Percentiles rank a stretch among this genome's conserved stretches.
These are phyloP conservation scores for Fragaria nilgerrensis DNA, from an alignment of 306 rosid species.

Conservation along the genomic window DNA sequence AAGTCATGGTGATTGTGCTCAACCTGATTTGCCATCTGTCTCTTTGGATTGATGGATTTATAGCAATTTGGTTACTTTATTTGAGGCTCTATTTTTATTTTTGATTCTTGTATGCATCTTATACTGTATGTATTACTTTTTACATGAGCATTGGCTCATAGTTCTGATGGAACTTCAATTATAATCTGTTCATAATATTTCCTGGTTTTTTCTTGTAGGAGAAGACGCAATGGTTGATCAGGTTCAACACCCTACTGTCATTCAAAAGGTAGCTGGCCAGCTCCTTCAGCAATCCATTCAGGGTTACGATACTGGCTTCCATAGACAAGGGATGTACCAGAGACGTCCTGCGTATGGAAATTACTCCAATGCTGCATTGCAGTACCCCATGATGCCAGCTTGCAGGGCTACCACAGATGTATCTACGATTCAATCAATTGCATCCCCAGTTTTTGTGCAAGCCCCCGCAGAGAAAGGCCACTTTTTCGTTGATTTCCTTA, in stretches of 20 bases:
- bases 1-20: no score
- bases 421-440: slow-evolving; percentile 45
- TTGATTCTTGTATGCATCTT: no score
- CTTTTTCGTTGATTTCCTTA: slow-evolving; percentile 70
- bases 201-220: slow-evolving; percentile 27
- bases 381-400: slow-evolving; percentile 45
- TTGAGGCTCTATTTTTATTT: no score
- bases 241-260: slow-evolving; percentile 66
- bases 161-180: not conserved
- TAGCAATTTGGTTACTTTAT: no score
- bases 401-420: slow-evolving; percentile 51
- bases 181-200: not conserved
- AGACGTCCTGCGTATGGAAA: slow-evolving; percentile 49
- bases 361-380: slow-evolving; percentile 64
- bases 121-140: no score
- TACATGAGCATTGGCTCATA: no score
- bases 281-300: slow-evolving; percentile 51
- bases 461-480: slow-evolving; percentile 81
- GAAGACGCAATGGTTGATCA: slow-evolving; percentile 68
- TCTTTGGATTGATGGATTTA: no score
- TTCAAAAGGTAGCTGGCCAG: slow-evolving; percentile 75
- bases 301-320: slow-evolving; percentile 42
- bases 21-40: no score
- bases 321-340: slow-evolving; percentile 50
- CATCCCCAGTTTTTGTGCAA: slow-evolving; percentile 68